These are phyloP conservation scores for Claviceps sorghi DNA, from an alignment of 2,329 filamentous ascomycete genomes.

Conservation along the genomic window DNA sequence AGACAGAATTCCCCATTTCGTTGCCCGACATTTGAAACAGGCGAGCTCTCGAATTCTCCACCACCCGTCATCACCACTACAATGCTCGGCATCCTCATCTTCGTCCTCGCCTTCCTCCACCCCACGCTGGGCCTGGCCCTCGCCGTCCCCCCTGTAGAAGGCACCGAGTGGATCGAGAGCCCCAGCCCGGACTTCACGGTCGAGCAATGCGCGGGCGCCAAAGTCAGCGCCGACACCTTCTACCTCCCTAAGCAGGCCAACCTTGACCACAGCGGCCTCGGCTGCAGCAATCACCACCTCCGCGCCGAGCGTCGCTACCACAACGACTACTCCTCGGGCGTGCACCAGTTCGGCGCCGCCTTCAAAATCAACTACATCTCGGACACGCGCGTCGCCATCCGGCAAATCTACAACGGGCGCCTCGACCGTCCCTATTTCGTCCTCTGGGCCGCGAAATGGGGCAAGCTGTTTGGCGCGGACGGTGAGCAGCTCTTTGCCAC, in stretches of 20 bases:
- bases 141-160: background rate
- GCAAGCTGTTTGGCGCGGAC: conserved; percentile 11
- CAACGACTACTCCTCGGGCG: conserved; percentile 10
- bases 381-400: conserved; percentile 11
- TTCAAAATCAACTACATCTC: conserved; percentile 13
- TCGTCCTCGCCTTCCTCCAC: background rate
- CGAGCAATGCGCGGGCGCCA: conserved; percentile 10
- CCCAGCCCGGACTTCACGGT: background rate
- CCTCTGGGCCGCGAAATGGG: conserved; percentile 9
- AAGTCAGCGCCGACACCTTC: conserved; percentile 8
- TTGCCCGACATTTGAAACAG: too few relatives aligned
- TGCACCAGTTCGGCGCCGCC: conserved; percentile 11
- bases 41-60: too few relatives aligned
- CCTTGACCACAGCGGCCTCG: conserved; percentile 8
- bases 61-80: background rate
- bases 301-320: conserved; percentile 12
- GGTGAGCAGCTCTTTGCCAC: conserved; percentile 10
- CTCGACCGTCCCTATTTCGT: conserved; percentile 10
- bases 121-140: background rate
- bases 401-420: conserved; percentile 13
- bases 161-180: background rate
- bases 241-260: conserved; percentile 8
- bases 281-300: conserved; percentile 12
- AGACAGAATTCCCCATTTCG: too few relatives aligned
- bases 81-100: background rate